Evolutionary conservation across 768 basidiomycete species (phyloP), one percentile per base, ranked within the genome.

Genomic region (Mycena latifolia): DNA sequence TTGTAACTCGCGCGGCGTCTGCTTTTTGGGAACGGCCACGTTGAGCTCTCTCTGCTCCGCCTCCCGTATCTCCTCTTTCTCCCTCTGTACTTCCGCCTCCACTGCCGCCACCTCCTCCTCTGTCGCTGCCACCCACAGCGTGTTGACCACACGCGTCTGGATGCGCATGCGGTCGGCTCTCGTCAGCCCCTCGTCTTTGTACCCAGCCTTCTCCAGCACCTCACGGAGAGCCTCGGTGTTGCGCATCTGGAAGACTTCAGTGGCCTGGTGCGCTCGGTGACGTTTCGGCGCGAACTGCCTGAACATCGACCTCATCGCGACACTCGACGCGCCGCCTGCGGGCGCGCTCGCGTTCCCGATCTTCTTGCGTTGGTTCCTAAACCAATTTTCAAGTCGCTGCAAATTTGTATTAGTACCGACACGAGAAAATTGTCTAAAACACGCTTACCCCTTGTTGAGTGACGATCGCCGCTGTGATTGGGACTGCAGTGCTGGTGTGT

Each of bases 301-400:
- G 31, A 33, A 33, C 31, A 33, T 33, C 31, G 31, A 5, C 12
- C 31, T 33, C 31, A 33, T 5, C 12, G 31, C 31, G 31, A 33
- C 12, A 12, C 31, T 33, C 12, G 31, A 5, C 12, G 31, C 7
- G 12, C 24, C 28, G 20, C 17, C 3, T 1, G 29, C 47, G 7
- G 25, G 4, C 28, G 14, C 18, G 11, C 12, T 31, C 7, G 37
- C 22, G 20, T 45, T 43, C 14, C 15, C 28, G 28, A 63, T 25
- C 27, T 55, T 63, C 7, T 37, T 55, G 0, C 54, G 24, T 25
- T 46, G 52, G 52, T 54, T 35, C 20, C 61, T 29, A 29, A 54
- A 62, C 61, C 52, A 62, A 17, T 35, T 55, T 6, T 62, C 43
- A n/a, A n/a, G n/a, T n/a, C n/a, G n/a, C n/a, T n/a, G n/a, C n/a